Evolutionary conservation across 2,329 filamentous ascomycete genomes (phyloP).

Genomic region (Pyrenophora graminea): DNA sequence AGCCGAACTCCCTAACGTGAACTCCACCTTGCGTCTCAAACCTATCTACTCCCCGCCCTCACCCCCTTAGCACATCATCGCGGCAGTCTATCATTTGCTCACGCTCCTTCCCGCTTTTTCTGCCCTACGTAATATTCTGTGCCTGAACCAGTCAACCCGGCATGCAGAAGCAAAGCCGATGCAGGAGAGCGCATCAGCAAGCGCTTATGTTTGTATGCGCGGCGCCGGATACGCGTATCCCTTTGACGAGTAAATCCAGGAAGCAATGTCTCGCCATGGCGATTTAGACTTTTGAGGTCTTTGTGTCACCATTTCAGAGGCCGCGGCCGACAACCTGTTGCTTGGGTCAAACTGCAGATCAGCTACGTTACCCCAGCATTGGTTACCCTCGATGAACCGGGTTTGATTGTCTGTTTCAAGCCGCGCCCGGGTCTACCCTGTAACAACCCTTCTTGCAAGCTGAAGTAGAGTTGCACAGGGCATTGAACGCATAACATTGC

Average conservation of each 20-base stretch:
- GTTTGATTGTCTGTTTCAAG: conserved; percentile 36
- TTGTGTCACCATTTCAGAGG: conserved; percentile 6
- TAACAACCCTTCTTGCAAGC: conserved; percentile 16
- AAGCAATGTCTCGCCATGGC: conserved; percentile 5
- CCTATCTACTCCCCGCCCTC: conserved; percentile 3
- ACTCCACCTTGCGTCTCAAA: conserved; percentile 19
- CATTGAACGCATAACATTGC: conserved; percentile 30
- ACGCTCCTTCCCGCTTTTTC: conserved; percentile 6
- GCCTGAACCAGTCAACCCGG: conserved; percentile 10
- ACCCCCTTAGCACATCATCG: conserved; percentile 14
- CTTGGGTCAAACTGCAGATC: conserved; percentile 18
- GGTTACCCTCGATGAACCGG: conserved; percentile 16
- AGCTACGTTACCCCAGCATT: conserved; percentile 27
- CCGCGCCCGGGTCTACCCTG: conserved; percentile 27
- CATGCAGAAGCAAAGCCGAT: conserved; percentile 14
- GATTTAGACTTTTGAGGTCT: conserved; percentile 6
- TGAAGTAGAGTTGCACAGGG: conserved; percentile 26
- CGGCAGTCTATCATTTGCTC: conserved; percentile 15
- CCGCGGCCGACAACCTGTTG: conserved; percentile 4
- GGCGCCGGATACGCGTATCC: conserved; percentile 4
- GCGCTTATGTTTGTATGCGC: conserved; percentile 11
- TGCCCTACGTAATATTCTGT: conserved; percentile 6
- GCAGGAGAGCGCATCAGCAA: conserved; percentile 11
- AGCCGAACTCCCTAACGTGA: conserved; percentile 7
- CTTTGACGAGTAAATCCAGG: background rate